Evolutionary conservation across 176 grass and related monocot species (phyloP).

Genomic region (barley (Hordeum vulgare)): DNA sequence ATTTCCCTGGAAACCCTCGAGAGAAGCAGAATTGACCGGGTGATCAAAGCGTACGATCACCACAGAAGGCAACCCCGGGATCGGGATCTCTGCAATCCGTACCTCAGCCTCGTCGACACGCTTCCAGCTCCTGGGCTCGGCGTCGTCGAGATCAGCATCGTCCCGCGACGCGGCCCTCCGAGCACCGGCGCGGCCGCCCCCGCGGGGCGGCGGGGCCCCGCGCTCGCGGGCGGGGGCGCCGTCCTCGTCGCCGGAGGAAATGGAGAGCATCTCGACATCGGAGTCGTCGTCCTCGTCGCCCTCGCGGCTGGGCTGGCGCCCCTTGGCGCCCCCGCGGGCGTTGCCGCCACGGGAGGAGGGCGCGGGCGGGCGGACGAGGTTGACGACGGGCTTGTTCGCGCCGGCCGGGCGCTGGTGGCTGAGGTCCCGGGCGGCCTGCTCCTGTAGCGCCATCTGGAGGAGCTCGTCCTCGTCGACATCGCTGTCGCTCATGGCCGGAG

Average conservation of each 20-base stretch:
- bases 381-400: conserved; percentile 78
- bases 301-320: conserved; percentile 46
- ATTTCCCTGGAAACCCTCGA: neutral
- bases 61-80: neutral
- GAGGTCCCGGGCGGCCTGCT: conserved; percentile 85
- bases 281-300: conserved; percentile 92
- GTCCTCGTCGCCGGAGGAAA: conserved; percentile 96
- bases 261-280: conserved; percentile 89
- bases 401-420: conserved; percentile 74
- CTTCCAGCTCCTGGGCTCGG: conserved; percentile 97
- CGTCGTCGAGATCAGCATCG: conserved; percentile 76
- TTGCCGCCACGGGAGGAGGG: conserved; percentile 29
- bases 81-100: conserved; percentile 38
- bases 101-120: conserved; percentile 96
- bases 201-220: conserved; percentile 30
- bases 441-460: conserved; percentile 94
- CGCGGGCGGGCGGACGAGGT: conserved; percentile 66
- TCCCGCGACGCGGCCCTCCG: conserved; percentile 49
- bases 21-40: neutral
- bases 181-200: conserved; percentile 39
- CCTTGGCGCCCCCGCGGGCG: conserved; percentile 21
- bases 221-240: conserved; percentile 44
- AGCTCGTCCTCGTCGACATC: conserved; percentile 94
- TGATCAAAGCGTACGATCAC: neutral
- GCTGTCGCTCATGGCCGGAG: conserved; percentile 77